Base-by-base conservation (phyloP, 106 monocot species). In the Allium sativum region DNA sequence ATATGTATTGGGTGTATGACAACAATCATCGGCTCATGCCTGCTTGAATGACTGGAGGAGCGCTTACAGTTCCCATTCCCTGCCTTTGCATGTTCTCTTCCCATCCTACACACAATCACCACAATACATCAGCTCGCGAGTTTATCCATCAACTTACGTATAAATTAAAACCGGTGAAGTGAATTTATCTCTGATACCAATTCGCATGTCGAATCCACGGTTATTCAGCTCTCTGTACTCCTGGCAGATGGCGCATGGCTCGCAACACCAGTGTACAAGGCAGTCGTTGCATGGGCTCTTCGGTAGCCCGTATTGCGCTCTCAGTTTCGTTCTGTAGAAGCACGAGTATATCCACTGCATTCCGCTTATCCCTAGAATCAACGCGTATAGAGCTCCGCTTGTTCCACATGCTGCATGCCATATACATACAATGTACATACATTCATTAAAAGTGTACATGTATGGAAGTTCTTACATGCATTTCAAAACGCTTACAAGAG, bases 211-310 rank as follows among this genome's bases (percentile, higher is more conserved):
- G 58, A 75, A 75, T 16, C 85, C 81, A 1, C 81, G 78, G 10
- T 56, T 40, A 55, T 60, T 68, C 52, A 85, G 78, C 68, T 85
- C 85, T 1, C 81, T 53, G 72, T 81, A 72, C 65, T 68, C 74
- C 52, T 85, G 81, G 65, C 81, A 85, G 6, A 85, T 61, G 4
- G 85, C 85, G 65, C 74, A 81, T 0, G 56, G 59, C 64, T 80
- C 80, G 52, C 84, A 74, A 48, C 70, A 78, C 46, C 62, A 81
- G 65, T 85, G 85, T 40, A 85, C 65, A 42, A 71, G 45, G 50
- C 67, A 85, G 56, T 85, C 78, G 42, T 14, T n/a, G 51, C 81
- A 81, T 1, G 69, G 78, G 48, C 44, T 47, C 56, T 85, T 75
- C 9, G 17, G 18, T 47, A 85, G 52, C n/a, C 42, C 42, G 60